A percentile compares a stretch with the other conserved stretches of the same genome.
phyloP scores from a whole-genome alignment of 2,329 filamentous ascomycete species.

The Nothophoma quercina region DNA sequence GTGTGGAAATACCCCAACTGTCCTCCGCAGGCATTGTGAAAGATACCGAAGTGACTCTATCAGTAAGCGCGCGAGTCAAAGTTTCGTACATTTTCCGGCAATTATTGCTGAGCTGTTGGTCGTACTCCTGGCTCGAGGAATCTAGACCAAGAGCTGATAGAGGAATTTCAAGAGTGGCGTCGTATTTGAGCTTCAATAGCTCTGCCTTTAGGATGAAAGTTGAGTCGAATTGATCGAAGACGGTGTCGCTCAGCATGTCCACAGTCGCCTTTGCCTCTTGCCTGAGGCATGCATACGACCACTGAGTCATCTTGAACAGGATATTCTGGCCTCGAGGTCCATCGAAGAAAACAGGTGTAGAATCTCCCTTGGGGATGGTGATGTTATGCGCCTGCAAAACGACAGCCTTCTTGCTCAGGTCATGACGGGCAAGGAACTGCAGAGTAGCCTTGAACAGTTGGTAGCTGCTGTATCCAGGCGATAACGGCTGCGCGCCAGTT shows the following conservation, averaged over 20 bases:
- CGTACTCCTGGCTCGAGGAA: constrained; percentile 30
- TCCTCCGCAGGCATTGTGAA: constrained; percentile 39
- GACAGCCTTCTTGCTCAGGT: constrained; percentile 74
- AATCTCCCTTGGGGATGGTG: constrained; percentile 50
- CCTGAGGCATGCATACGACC: constrained; percentile 78
- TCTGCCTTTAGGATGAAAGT: constrained; percentile 76
- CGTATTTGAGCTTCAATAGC: constrained; percentile 62
- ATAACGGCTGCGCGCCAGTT: constrained; percentile 75
- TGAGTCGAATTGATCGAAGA: constrained; percentile 81
- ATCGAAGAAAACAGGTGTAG: constrained; percentile 79
- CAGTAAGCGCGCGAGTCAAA: constrained; percentile 74
- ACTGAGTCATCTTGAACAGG: constrained; percentile 87
- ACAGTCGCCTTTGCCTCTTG: constrained; percentile 78
- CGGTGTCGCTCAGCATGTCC: constrained; percentile 74
- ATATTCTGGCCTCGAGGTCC: constrained; percentile 77
- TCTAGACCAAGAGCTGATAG: constrained; percentile 41
- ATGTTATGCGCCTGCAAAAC: constrained; percentile 53
- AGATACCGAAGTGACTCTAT: constrained; percentile 73
- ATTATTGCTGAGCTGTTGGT: constrained; percentile 47
- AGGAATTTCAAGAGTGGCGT: constrained; percentile 58
- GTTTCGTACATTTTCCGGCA: constrained; percentile 68
- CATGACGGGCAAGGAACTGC: constrained; percentile 81
- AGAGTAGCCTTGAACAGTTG: constrained; percentile 94
- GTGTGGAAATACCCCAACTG: constrained; percentile 48
- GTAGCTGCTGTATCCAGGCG: constrained; percentile 83